Evolutionary conservation across 805 yeast species (phyloP), one percentile per base, ranked within the genome.

Genomic region (Wickerhamiella hasegawae): DNA sequence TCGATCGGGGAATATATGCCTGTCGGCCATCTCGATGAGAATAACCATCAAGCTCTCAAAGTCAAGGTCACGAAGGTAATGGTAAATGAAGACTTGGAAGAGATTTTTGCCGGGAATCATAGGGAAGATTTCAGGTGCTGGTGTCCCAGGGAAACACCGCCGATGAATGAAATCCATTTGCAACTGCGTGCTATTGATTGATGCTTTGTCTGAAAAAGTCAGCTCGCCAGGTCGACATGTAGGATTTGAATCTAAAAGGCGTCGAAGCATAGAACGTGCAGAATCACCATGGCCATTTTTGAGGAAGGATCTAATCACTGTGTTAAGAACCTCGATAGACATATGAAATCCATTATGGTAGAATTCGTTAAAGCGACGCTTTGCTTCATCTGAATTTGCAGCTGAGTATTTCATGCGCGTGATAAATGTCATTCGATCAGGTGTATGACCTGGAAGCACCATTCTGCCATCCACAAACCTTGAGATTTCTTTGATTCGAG

Each of bases 11-110:
- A 22, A 22, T 22, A 22, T 22, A 11, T 22, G 24, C 24, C 24
- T 8, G 24, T 34, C 33, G 11, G 43, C 40, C 47, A 45, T 42
- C 8, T 4, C 8, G n/a, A 24, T 28, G 9, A 42, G 32, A 5
- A 18, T 25, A 8, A 33, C 35, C 18, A 40, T 18, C 2, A 44
- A 40, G 11, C 24, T 31, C 9, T n/a, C 35, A 16, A 38, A 33
- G 18, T 37, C 31, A n/a, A 22, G 22, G 15, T 21, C 18, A 1
- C 19, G 20, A 3, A 34, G 25, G 32, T 36, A 40, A 28, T 40
- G 33, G 4, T 18, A 19, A 23, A 35, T n/a, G 28, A 38, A 35
- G 14, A 19, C 14, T 11, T 25, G 15, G 25, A 35, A 38, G 2
- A 35, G 28, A 2, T 16, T 20, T 1, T 11, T 20, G 14, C 36